Conservation (phyloP, 1,284 basidiomycete species). For the Peniophora sp. region DNA sequence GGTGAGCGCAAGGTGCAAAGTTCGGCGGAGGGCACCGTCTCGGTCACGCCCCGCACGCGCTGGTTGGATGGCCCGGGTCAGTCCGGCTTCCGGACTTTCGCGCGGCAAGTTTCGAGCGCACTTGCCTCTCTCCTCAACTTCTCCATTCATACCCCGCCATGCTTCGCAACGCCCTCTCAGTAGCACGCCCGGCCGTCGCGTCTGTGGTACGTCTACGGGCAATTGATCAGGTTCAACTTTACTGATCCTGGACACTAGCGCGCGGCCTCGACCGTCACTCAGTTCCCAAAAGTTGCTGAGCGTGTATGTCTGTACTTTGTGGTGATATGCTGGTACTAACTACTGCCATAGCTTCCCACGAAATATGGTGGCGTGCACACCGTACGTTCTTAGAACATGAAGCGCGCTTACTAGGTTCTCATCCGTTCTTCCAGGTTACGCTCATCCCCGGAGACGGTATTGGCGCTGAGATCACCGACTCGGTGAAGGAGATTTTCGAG, state of each 20-base stretch:
- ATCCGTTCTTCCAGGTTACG: conserved; percentile 56
- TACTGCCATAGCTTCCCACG: conserved; percentile 66
- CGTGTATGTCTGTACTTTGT: conserved; percentile 42
- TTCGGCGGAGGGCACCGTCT: no score
- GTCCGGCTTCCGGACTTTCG: no score
- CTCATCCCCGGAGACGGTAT: conserved; percentile 97
- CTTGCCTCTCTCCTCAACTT: conserved; percentile 17
- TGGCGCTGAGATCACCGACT: conserved; percentile 95
- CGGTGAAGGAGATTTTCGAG: conserved; percentile 99
- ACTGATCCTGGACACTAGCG: conserved; percentile 32
- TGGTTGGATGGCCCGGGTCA: no score
- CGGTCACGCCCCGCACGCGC: no score
- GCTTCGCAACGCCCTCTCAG: conserved; percentile 61
- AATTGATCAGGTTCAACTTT: no score
- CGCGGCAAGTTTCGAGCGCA: no score
- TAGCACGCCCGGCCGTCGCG: conserved; percentile 42
- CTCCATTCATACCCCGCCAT: conserved; percentile 33
- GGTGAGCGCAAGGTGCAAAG: no score
- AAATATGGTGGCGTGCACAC: conserved; percentile 96
- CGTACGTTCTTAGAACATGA: conserved; percentile 47
- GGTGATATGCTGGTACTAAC: conserved; percentile 13
- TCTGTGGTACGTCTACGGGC: conserved; percentile 45
- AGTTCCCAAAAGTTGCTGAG: conserved; percentile 68
- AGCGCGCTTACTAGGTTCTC: conserved; percentile 11
- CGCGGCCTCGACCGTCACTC: conserved; percentile 73